Conservation (phyloP, 2,329 filamentous ascomycete species). For the Pseudogymnoascus sp. region DNA sequence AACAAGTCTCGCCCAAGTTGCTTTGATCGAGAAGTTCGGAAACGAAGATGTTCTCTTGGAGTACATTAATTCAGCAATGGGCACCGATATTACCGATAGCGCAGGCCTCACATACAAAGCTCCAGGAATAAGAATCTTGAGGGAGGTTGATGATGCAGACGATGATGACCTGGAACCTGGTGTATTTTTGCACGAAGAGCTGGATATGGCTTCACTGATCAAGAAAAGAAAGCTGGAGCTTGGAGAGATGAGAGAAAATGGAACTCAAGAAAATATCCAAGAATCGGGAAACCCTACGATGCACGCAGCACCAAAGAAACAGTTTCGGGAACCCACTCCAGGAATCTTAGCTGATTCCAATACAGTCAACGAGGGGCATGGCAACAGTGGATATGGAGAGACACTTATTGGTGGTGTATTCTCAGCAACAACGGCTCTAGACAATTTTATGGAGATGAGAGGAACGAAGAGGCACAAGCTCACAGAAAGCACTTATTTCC, state of each 20-base stretch:
- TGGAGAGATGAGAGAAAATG: conserved; percentile 11
- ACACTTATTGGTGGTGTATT: conserved; percentile 25
- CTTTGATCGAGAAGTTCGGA: conserved; percentile 32
- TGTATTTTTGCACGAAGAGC: conserved; percentile 15
- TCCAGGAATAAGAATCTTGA: conserved; percentile 38
- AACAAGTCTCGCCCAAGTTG: conserved; percentile 26
- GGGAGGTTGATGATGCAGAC: conserved; percentile 31
- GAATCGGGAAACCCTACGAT: background rate
- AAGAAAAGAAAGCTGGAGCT: conserved; percentile 31
- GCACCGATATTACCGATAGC: conserved; percentile 30
- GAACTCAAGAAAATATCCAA: conserved; percentile 8
- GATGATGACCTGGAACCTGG: conserved; percentile 28
- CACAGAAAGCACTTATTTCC: conserved; percentile 24
- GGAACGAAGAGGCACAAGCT: conserved; percentile 28
- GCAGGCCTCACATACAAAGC: conserved; percentile 39
- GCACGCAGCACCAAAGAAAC: background rate
- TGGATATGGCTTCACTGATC: conserved; percentile 31
- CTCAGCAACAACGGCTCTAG: conserved; percentile 35
- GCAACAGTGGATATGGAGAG: background rate
- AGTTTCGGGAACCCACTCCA: background rate
- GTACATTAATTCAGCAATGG: conserved; percentile 27
- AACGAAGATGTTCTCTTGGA: conserved; percentile 31
- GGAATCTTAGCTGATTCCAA: background rate
- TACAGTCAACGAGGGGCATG: background rate
- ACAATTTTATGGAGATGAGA: conserved; percentile 43